Evolutionary conservation across 352 stramenopile genomes (phyloP).

Genomic region (Phytophthora cactorum): DNA sequence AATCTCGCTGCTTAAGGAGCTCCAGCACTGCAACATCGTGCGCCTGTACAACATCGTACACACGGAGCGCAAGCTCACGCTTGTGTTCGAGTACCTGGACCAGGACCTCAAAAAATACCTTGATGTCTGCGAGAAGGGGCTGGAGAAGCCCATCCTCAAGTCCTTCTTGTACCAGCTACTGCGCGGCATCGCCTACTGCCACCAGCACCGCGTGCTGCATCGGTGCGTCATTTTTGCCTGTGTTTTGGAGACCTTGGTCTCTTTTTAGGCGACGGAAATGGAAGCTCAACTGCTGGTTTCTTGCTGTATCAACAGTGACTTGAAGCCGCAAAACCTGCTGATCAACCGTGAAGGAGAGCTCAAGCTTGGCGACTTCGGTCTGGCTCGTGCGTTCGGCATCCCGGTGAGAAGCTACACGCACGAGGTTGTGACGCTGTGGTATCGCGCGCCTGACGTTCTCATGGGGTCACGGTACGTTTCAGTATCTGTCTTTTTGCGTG

Average conservation of each 20-base stretch:
- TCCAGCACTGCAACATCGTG: conserved; percentile 99
- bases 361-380: conserved; percentile 99
- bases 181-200: conserved; percentile 99
- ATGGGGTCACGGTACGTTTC: conserved; percentile 91
- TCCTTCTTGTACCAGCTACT: conserved; percentile 99
- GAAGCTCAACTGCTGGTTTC: conserved; percentile 1
- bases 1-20: conserved; percentile 98
- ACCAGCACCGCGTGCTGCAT: conserved; percentile 96
- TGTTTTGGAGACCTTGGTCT: neutral
- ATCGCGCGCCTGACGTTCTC: conserved; percentile 98
- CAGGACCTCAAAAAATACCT: conserved; percentile 99
- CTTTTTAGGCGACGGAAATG: neutral
- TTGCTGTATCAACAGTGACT: conserved; percentile 88
- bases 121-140: conserved; percentile 97
- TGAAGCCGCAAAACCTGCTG: conserved; percentile 99
- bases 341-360: conserved; percentile 98
- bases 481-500: neutral
- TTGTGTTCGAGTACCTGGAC: conserved; percentile 99
- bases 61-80: conserved; percentile 98
- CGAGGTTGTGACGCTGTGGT: conserved; percentile 99
- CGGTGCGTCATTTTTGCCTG: conserved; percentile 48
- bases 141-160: conserved; percentile 93
- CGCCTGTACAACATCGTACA: conserved; percentile 99
- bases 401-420: conserved; percentile 98
- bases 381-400: conserved; percentile 99